Evolutionary conservation across 2,329 filamentous ascomycete species (phyloP), one percentile per base, ranked within the genome.

Genomic region (Arthrobotrys sinensis): DNA sequence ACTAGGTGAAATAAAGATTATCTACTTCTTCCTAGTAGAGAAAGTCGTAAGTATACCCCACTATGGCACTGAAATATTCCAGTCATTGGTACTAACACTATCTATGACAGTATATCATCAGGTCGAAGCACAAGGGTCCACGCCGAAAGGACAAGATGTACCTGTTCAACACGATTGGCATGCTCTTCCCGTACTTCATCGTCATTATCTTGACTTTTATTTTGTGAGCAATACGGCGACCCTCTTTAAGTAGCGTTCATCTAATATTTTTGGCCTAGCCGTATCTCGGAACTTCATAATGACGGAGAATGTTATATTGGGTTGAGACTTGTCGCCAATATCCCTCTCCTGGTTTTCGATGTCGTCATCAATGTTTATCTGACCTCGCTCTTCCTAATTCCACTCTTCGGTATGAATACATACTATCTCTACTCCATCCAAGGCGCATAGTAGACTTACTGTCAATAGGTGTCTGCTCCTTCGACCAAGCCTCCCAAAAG

Each of bases 1-100:
- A 80, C 63, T 11, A 32, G 32, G 46, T 77, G 87, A 84, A 83
- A 90, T 21, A 28, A 53, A 76, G 71, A 78, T 78, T 48, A 89
- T 91, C n/a, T 91, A 91, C 81, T 85, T 89, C 28, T 91, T 91
- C 81, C 84, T 91, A 1, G 89, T 90, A 0, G 90, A 91, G 82
- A 90, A 89, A 83, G 89, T 88, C 50, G 88, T 89, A 83, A 82
- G 86, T 83, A 46, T 3, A 7, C 11, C 21, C 16, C 1, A 5
- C 11, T 14, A 19, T 4, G 6, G 21, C 53, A 16, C 45, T 19
- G 16, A 3, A 28, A 6, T 55, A 16, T 16, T 50, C 40, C 24
- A 34, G 0, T 36, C 14, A 7, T 4, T 1, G 7, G 19, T 34
- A 3, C 16, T 62, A 52, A 75, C 46, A 62, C 53, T 24, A 36